Evolutionary conservation across 2,329 filamentous ascomycete species (phyloP), one percentile per base, ranked within the genome.

Genomic region (Fusarium mexicanum): DNA sequence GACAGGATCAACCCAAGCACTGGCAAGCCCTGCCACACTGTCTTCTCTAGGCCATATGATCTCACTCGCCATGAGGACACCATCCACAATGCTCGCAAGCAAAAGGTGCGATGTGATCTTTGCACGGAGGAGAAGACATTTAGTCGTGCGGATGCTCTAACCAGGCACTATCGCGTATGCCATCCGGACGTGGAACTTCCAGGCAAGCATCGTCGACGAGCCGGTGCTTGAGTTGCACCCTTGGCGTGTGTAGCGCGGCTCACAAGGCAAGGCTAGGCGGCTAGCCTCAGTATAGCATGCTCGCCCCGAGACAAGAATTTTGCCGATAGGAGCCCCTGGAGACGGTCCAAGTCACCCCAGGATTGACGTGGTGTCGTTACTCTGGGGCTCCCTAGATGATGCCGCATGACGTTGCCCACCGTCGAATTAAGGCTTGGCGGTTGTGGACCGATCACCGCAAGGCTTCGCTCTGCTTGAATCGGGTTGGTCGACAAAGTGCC

Each of bases 91-190:
- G 92, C 91, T 3, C 91, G 94, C 78, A 98, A 98, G 87, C 92
- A 95, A 82, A 98, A 98, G 86, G 95, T 98, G 13, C 92, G 94
- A 50, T 99, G 96, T 83, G 91, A 95, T 72, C 85, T 98, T 54
- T 99, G 96, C 84, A 95, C 94, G 4, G 95, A 98, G 78, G 96
- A 98, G 80, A 98, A 98, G 88, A 97, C 94, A 0, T 99, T 99
- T 80, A 98, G 95, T 77, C 91, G 96, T 66, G 96, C 96, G 73
- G 96, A 99, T 85, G 96, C 96, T 3, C 87, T 98, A 54, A 98
- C 96, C 20, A 88, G 96, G 69, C 96, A 99, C 81, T 97, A 98
- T 88, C 91, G 95, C 41, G 95, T 98, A 55, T 96, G 97, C 73
- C 96, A 98, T 82, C 95, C 96, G 50, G 72, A 75, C 44, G 50